A percentile compares a stretch with the other conserved stretches of the same genome.
These are phyloP conservation scores for Scheffersomyces quercinus DNA, from an alignment of 1,139 yeast genomes.

Conservation along the genomic window DNA sequence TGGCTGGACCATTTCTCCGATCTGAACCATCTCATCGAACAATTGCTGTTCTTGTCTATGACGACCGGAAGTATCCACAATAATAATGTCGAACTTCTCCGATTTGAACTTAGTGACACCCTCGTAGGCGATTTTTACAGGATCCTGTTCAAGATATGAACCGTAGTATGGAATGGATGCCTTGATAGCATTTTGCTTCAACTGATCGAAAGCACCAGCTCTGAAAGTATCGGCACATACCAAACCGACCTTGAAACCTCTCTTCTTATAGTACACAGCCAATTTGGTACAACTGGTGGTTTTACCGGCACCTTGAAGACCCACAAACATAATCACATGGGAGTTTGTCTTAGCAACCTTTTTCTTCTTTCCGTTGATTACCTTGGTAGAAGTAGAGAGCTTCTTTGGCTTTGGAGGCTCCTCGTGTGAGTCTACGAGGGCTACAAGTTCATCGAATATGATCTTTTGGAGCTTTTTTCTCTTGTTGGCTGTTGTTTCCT, in stretches of 20 bases:
- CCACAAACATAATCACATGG: slow-evolving; percentile 91
- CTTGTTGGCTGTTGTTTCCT: slow-evolving; percentile 60
- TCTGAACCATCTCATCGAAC: slow-evolving; percentile 93
- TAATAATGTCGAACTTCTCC: slow-evolving; percentile 89
- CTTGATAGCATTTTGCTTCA: slow-evolving; percentile 95
- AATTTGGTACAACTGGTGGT: slow-evolving; percentile 96
- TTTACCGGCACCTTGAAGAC: slow-evolving; percentile 98
- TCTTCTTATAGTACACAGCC: slow-evolving; percentile 89
- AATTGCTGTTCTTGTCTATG: slow-evolving; percentile 93
- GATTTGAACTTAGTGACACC: slow-evolving; percentile 92
- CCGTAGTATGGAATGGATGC: slow-evolving; percentile 95
- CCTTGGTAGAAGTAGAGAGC: slow-evolving; percentile 22
- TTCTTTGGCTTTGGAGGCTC: slow-evolving; percentile 86
- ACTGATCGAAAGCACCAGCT: slow-evolving; percentile 99
- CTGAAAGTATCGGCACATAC: slow-evolving; percentile 99
- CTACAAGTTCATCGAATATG: slow-evolving; percentile 88
- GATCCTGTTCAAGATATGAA: slow-evolving; percentile 93
- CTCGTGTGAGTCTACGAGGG: slow-evolving; percentile 69
- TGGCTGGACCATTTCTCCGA: slow-evolving; percentile 81
- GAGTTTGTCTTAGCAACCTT: slow-evolving; percentile 25
- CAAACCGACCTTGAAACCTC: slow-evolving; percentile 92
- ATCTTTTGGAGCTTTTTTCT: slow-evolving; percentile 85
- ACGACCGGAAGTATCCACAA: slow-evolving; percentile 97
- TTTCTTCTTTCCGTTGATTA: slow-evolving; percentile 32
- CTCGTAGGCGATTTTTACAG: slow-evolving; percentile 85